Base-by-base conservation (phyloP, 2,329 filamentous ascomycete genomes). In the Berkeleyomyces basicola region DNA sequence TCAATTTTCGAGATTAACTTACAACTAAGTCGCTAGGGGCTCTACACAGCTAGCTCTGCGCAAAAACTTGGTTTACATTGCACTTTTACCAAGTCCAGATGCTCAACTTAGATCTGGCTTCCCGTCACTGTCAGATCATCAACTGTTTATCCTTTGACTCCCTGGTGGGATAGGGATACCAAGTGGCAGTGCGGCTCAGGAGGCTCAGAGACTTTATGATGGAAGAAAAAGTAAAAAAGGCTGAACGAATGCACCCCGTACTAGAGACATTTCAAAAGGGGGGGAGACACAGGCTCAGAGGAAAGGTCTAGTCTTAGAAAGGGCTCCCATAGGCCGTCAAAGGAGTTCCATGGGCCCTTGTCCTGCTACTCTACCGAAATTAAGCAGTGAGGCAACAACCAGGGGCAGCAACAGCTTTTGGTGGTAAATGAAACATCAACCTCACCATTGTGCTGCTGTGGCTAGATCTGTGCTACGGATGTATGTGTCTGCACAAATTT, bases 281-380 rank as follows among this genome's bases (percentile, higher is more conserved):
- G 49, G 49, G 10, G 51, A 31, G 4, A 46, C 43, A n/a, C 44
- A 16, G 4, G n/a, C 14, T 23, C 3, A 47, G n/a, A 23, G 44
- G 23, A 47, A 23, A 55, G 31, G 11, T 23, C 49, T 37, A 53
- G 51, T 11, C 49, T n/a, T 5, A n/a, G 33, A 33, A 44, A 58
- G 57, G 37, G 39, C 23, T 44, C 23, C 23, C 23, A 23, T 58
- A 31, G 14, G 46, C 36, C 7, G 36, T 43, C 7, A 61, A 61
- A 51, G 14, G 44, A 44, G 23, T 14, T 33, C 46, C 44, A 51
- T 40, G 33, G 44, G 36, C 59, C 46, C 59, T 61, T 58, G 57
- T 43, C 44, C 36, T 61, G 44, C 7, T 42, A 16, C 59, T 61
- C 59, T 61, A 61, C 59, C 59, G 59, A 61, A 51, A 61, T 61